phyloP scores from a whole-genome alignment of 2,329 filamentous ascomycete species.

The Alternaria ventricosa region DNA sequence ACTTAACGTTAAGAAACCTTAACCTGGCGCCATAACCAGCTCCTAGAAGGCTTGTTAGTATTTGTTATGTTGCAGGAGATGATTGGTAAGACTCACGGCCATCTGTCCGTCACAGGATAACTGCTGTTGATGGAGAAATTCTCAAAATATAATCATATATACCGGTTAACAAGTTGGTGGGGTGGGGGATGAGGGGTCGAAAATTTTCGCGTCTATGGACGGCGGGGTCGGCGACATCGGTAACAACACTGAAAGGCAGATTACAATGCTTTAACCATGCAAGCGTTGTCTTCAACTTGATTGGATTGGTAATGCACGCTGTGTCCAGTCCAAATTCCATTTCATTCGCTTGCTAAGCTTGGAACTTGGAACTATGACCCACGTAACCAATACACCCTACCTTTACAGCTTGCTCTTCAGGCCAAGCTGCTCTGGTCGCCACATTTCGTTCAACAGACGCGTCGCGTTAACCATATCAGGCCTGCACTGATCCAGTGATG shows the following conservation, averaged over 20 bases:
- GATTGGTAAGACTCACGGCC: not conserved
- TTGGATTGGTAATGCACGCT: not conserved
- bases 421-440: conserved; percentile 33
- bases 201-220: not conserved
- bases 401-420: conserved; percentile 36
- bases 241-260: not conserved
- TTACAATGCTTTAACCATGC: not conserved
- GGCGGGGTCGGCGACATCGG: not conserved
- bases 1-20: conserved; percentile 30
- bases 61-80: too few relatives aligned
- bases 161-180: not conserved
- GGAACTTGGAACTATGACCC: not conserved
- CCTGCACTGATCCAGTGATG: conserved; percentile 65
- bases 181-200: not conserved
- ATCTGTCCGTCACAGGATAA: conserved; percentile 5
- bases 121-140: not conserved
- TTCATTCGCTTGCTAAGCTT: not conserved
- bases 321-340: not conserved
- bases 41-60: not conserved
- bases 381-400: not conserved
- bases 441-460: conserved; percentile 46
- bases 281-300: not conserved
- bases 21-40: conserved; percentile 45
- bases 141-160: not conserved
- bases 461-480: conserved; percentile 64